phyloP scores from a whole-genome alignment of 2,329 filamentous ascomycete species.

The Akanthomyces uredinophilus region DNA sequence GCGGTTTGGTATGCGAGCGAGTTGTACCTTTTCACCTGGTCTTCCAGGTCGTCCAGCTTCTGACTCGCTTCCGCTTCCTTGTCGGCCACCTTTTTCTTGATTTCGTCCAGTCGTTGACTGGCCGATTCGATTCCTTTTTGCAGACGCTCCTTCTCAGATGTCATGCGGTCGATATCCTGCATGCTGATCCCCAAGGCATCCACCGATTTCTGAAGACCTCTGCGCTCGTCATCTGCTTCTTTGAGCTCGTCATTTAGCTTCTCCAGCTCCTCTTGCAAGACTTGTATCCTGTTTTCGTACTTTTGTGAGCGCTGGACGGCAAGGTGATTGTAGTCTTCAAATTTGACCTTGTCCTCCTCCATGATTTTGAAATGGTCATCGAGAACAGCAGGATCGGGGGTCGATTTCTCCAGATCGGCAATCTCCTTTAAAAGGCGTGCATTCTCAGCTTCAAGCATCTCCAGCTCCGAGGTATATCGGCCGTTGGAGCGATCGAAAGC shows the following conservation, averaged over 20 bases:
- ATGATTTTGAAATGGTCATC: constrained; percentile 90
- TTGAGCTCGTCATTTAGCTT: constrained; percentile 70
- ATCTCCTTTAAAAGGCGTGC: constrained; percentile 77
- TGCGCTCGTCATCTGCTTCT: constrained; percentile 77
- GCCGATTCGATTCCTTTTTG: constrained; percentile 81
- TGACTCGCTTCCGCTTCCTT: constrained; percentile 82
- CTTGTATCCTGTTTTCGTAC: constrained; percentile 72
- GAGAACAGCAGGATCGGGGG: constrained; percentile 74
- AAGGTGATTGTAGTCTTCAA: constrained; percentile 86
- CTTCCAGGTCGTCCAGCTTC: constrained; percentile 89
- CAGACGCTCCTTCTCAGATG: constrained; percentile 86
- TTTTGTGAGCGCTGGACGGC: constrained; percentile 84
- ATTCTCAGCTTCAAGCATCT: constrained; percentile 82
- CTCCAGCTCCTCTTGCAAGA: constrained; percentile 81
- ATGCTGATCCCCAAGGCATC: constrained; percentile 94
- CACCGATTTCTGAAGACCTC: constrained; percentile 74
- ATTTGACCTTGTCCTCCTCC: constrained; percentile 91
- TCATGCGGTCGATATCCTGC: constrained; percentile 99
- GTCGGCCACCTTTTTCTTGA: constrained; percentile 75
- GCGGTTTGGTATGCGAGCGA: constrained; percentile 90
- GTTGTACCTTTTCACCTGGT: constrained; percentile 86
- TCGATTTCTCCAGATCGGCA: constrained; percentile 80
- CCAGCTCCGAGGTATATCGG: constrained; percentile 77
- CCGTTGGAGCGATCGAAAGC: constrained; percentile 84
- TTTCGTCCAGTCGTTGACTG: constrained; percentile 71